Evolutionary conservation across 805 yeast species (phyloP).

Genomic region (Tetrapisispora taiwanensis): DNA sequence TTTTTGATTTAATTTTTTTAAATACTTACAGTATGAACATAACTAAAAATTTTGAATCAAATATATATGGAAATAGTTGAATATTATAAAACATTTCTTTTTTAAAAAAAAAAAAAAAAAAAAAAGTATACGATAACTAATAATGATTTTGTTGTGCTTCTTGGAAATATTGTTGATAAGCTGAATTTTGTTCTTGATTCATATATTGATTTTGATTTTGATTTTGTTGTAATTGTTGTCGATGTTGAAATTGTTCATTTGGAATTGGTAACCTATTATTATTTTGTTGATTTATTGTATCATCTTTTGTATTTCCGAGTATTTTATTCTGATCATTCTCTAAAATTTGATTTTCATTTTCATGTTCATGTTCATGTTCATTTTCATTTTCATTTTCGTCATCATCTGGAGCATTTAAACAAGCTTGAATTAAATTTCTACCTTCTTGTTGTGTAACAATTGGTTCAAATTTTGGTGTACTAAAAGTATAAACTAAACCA

Average conservation of each 20-base stretch:
- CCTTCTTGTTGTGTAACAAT: constrained; percentile 95
- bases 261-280: constrained; percentile 1
- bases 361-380: constrained; percentile 10
- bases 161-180: constrained; percentile 54
- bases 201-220: constrained; percentile 23
- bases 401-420: constrained; percentile 92
- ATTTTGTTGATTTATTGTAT: neutral
- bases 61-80: no score
- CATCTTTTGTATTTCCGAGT: neutral
- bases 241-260: neutral
- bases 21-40: neutral
- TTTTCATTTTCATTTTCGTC: constrained; percentile 52
- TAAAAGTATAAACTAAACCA: constrained; percentile 92
- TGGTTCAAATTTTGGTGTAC: constrained; percentile 96
- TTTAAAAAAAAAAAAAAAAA: neutral
- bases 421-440: constrained; percentile 90
- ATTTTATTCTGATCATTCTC: neutral
- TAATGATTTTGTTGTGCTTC: constrained; percentile 51
- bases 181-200: constrained; percentile 45
- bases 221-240: neutral
- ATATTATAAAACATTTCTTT: no score
- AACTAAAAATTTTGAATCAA: no score
- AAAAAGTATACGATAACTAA: constrained; percentile 8
- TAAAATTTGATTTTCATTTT: no score
- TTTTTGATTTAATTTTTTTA: neutral